Percentiles rank a stretch among this genome's conserved stretches.
phyloP scores from a whole-genome alignment of 1,139 yeast genomes.

The Candida tunisiensis region DNA sequence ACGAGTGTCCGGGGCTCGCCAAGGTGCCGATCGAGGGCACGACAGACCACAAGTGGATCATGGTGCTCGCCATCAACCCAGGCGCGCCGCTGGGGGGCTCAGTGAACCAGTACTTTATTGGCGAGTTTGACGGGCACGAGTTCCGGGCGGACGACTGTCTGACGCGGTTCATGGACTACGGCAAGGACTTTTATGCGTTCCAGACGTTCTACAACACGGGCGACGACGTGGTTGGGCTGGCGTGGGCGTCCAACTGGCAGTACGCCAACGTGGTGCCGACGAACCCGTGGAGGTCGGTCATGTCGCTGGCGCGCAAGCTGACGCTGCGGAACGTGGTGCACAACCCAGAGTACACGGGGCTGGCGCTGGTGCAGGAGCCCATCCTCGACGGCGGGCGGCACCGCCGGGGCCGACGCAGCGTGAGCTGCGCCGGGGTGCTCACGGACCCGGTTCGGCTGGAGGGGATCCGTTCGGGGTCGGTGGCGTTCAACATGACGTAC shows the following conservation, averaged over 20 bases:
- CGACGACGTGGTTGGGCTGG: conserved; percentile 16
- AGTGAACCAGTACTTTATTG: conserved; percentile 22
- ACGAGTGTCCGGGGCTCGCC: conserved; percentile 23
- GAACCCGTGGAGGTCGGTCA: conserved; percentile 17
- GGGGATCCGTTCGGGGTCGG: not conserved
- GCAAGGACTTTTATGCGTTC: conserved; percentile 22
- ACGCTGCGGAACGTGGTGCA: conserved; percentile 12
- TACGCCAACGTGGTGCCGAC: conserved; percentile 20
- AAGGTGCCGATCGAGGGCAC: conserved; percentile 13
- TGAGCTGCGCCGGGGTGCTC: not conserved
- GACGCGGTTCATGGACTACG: conserved; percentile 17
- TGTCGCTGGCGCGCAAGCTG: conserved; percentile 18
- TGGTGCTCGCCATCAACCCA: conserved; percentile 22
- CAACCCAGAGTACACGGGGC: conserved; percentile 11
- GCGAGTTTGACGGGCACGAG: conserved; percentile 22
- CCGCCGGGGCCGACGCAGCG: not conserved
- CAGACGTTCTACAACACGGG: conserved; percentile 15
- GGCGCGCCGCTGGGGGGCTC: conserved; percentile 25
- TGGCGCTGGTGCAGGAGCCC: conserved; percentile 13
- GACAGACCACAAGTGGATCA: conserved; percentile 16
- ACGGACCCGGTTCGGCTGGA: not conserved
- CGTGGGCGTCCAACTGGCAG: conserved; percentile 27
- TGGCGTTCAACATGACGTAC: too few relatives aligned
- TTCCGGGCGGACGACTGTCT: conserved; percentile 16
- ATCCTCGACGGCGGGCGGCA: not conserved